Base-by-base conservation (phyloP, 495 filamentous ascomycete species). In the Tuber microsphaerosporum region DNA sequence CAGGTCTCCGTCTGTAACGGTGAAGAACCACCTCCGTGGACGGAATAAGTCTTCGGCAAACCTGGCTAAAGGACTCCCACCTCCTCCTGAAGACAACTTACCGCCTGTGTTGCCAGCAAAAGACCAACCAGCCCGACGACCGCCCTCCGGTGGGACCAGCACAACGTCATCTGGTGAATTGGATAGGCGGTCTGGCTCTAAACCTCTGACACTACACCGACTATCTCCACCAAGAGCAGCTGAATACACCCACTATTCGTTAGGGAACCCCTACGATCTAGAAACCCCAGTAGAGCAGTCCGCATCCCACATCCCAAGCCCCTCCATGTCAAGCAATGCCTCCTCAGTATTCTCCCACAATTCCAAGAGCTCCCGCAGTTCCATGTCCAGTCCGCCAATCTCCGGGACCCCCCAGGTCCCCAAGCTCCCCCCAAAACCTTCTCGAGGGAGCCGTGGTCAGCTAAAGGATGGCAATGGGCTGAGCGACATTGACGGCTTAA, bases 401-500 rank as follows among this genome's bases (percentile, higher is more conserved):
- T 75, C 80, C 22, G 76, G 75, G 22, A 71, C 84, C 43, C 87
- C 87, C 26, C 76, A 71, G 75, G 74, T 17, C 74, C 80, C 39
- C 72, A 76, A 19, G 46, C 84, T 42, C 87, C 86, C 26, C 43
- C 70, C 79, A 82, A 26, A 84, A 84, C 73, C 83, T 81, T 73
- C 68, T 31, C 56, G 44, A 12, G 77, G 73, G 37, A 76, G 70
- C 65, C 70, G 69, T 65, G 37, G 31, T 31, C 42, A 74, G 73
- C 48, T 42, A 75, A 75, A 79, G 71, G 8, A 51, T 17, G 73
- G 78, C 39, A 72, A 69, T 73, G 75, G 73, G 19, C 69, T 73
- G n/a, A 71, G 65, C 12, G 83, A 84, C 12, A 83, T 86, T 45
- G 87, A 89, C 78, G 84, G 81, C 22, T 78, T 89, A 75, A 87